Conservation (phyloP, 176 grass and related monocot species). For the Rhynchospora pubera region DNA sequence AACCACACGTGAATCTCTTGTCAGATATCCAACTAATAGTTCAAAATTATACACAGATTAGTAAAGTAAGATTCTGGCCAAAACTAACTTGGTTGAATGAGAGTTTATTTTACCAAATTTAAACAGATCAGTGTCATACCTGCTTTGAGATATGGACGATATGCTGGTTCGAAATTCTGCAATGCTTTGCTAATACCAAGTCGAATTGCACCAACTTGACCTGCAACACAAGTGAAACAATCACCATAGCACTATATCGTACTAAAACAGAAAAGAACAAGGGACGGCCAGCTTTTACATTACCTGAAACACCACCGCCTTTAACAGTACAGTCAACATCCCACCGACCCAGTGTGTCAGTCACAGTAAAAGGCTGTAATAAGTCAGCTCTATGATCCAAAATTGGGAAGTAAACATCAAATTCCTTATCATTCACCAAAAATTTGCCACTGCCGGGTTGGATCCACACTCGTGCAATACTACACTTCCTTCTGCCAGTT, state of each 20-base stretch:
- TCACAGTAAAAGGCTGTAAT: slow-evolving; percentile 80
- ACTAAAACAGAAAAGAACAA: neutral
- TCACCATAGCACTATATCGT: neutral
- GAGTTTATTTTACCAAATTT: neutral
- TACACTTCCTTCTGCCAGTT: slow-evolving; percentile 93
- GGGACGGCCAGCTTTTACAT: neutral
- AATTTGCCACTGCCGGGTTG: slow-evolving; percentile 81
- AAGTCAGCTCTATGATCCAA: slow-evolving; percentile 88
- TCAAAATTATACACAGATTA: neutral
- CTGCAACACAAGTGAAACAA: slow-evolving; percentile 21
- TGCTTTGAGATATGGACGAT: slow-evolving; percentile 80
- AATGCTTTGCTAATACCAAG: slow-evolving; percentile 91
- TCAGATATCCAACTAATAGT: slow-evolving; percentile 76
- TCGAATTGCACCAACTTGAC: slow-evolving; percentile 89
- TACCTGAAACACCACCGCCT: slow-evolving; percentile 91
- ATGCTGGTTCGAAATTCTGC: slow-evolving; percentile 86
- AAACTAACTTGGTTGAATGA: neutral
- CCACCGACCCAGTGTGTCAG: slow-evolving; percentile 65
- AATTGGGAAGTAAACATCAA: slow-evolving; percentile 89
- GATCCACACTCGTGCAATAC: slow-evolving; percentile 81
- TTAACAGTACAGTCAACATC: slow-evolving; percentile 78
- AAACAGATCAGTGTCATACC: slow-evolving; percentile 38
- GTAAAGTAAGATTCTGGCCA: neutral
- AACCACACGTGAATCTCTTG: slow-evolving; percentile 76
- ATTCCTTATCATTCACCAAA: slow-evolving; percentile 82